Percentiles rank a stretch among this genome's conserved stretches.
phyloP scores from a whole-genome alignment of 495 filamentous ascomycete genomes.

The Patellaria atrata region DNA sequence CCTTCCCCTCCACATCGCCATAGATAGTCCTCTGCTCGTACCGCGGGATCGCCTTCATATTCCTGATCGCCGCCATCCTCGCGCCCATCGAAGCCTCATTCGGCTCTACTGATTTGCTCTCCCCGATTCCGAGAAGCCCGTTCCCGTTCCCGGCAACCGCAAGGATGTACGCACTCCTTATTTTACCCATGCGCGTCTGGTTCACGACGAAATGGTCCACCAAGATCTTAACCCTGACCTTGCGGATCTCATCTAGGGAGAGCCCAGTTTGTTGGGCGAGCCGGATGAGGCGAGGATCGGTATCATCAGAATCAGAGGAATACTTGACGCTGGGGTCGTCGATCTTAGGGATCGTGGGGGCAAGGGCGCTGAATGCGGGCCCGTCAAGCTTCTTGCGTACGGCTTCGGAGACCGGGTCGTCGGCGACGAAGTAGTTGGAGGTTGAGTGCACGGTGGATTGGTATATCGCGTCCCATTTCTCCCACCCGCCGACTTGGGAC shows the following conservation, averaged over 20 bases:
- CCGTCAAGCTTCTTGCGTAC: too few species aligned
- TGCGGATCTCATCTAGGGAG: slow-evolving; percentile 34
- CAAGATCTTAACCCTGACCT: slow-evolving; percentile 46
- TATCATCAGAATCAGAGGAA: slow-evolving; percentile 24
- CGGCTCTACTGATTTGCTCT: slow-evolving; percentile 69
- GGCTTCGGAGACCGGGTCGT: too few species aligned
- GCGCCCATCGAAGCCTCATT: slow-evolving; percentile 51
- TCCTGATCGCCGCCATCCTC: slow-evolving; percentile 59
- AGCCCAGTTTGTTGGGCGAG: slow-evolving; percentile 60
- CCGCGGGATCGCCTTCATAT: slow-evolving; percentile 71
- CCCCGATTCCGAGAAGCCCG: slow-evolving; percentile 75
- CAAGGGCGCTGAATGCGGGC: slow-evolving; percentile 7
- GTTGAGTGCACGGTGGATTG: too few species aligned
- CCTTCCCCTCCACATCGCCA: slow-evolving; percentile 70
- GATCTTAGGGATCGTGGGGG: slow-evolving; percentile 12
- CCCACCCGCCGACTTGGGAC: too few species aligned
- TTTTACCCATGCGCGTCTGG: slow-evolving; percentile 92
- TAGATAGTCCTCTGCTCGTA: slow-evolving; percentile 89
- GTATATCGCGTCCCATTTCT: too few species aligned
- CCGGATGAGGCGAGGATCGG: slow-evolving; percentile 36
- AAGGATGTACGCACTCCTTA: slow-evolving; percentile 52
- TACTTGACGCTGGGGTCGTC: slow-evolving; percentile 3
- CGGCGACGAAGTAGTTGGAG: too few species aligned
- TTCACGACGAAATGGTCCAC: slow-evolving; percentile 65
- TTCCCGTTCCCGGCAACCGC: slow-evolving; percentile 71